A percentile compares a stretch with the other conserved stretches of the same genome.
These are phyloP conservation scores for Tuctoria greenei DNA, from an alignment of 176 grass and related monocot genomes.

Conservation along the genomic window DNA sequence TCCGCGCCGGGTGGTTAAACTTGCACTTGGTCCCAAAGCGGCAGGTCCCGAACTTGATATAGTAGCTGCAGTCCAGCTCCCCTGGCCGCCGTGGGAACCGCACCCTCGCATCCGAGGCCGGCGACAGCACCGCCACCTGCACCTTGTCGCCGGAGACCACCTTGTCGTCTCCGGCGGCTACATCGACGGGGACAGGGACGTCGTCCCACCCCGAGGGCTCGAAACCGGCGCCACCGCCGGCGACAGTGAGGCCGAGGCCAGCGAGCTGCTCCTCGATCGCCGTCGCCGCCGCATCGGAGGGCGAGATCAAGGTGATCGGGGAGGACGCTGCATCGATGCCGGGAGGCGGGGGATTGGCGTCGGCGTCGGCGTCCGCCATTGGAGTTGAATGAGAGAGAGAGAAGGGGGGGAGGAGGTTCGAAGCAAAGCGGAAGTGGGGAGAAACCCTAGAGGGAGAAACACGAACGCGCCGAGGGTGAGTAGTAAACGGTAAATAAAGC, in stretches of 20 bases:
- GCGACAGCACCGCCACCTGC: not conserved
- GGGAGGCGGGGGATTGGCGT: slow-evolving; percentile 36
- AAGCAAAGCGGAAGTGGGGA: slow-evolving; percentile 26
- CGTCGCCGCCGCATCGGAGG: not conserved
- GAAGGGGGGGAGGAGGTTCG: slow-evolving; percentile 45
- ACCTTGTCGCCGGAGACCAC: slow-evolving; percentile 14
- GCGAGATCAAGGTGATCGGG: slow-evolving; percentile 36
- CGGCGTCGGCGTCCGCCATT: slow-evolving; percentile 50
- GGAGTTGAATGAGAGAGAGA: slow-evolving; percentile 11
- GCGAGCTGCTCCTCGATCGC: slow-evolving; percentile 33
- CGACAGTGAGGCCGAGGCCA: slow-evolving; percentile 17
- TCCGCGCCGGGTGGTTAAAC: slow-evolving; percentile 74
- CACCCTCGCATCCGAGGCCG: slow-evolving; percentile 22
- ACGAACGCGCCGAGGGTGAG: not conserved
- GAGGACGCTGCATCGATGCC: not conserved
- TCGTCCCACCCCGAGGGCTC: slow-evolving; percentile 55
- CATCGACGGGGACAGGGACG: not conserved
- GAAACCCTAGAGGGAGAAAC: slow-evolving; percentile 34
- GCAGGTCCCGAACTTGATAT: slow-evolving; percentile 67
- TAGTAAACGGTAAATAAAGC: slow-evolving; percentile 19
- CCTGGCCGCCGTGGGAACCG: slow-evolving; percentile 55
- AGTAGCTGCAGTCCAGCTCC: slow-evolving; percentile 70
- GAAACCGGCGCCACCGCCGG: slow-evolving; percentile 13
- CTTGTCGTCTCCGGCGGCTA: not conserved
- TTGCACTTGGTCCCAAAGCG: slow-evolving; percentile 81